Conservation (phyloP, 2,329 filamentous ascomycete species). For the Rhynchosporium secalis region DNA sequence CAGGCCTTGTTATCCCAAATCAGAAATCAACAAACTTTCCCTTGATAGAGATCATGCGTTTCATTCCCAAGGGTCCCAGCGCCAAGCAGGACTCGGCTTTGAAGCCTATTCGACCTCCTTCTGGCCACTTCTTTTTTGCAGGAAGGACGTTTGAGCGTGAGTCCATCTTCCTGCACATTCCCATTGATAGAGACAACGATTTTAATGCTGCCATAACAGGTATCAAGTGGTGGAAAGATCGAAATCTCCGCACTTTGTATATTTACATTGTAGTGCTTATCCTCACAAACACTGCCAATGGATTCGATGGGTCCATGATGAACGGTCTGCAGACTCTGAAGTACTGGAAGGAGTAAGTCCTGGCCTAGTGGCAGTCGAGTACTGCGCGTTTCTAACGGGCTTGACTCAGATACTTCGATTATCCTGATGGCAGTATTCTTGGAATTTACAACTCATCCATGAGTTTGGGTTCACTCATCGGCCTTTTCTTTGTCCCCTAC, state of each 20-base stretch:
- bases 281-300: constrained; percentile 41
- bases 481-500: constrained; percentile 47
- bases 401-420: constrained; percentile 24
- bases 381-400: background rate
- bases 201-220: background rate
- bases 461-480: constrained; percentile 46
- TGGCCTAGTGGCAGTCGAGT: background rate
- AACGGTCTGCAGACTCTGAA: constrained; percentile 47
- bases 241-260: constrained; percentile 40
- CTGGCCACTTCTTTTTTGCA: background rate
- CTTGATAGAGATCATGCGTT: background rate
- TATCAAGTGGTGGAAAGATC: constrained; percentile 39
- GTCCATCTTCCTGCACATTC: background rate
- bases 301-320: constrained; percentile 46
- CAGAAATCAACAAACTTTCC: background rate
- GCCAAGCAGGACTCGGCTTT: constrained; percentile 1
- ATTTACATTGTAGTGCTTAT: constrained; percentile 40
- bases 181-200: too few species aligned
- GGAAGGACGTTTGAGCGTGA: background rate
- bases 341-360: constrained; percentile 43
- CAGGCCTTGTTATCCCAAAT: background rate
- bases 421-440: constrained; percentile 38
- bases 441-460: constrained; percentile 46
- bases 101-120: background rate
- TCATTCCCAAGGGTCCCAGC: background rate